Conservation (phyloP, 2,329 filamentous ascomycete genomes). For the Penicillium sp. region DNA sequence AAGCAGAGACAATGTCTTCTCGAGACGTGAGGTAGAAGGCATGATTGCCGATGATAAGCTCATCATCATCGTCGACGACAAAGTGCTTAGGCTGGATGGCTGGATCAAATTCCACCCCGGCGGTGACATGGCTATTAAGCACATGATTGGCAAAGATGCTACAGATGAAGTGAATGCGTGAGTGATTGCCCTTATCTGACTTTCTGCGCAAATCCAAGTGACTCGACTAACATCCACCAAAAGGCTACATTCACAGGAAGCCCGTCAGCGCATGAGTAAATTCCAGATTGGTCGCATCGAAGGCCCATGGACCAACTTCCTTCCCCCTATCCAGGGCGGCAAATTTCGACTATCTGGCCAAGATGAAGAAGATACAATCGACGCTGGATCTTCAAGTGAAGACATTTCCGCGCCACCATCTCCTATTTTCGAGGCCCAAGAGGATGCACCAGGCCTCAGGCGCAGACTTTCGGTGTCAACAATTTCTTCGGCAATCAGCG, state of each 20-base stretch:
- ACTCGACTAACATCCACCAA: conserved; percentile 40
- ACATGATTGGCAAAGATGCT: conserved; percentile 90
- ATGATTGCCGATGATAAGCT: conserved; percentile 77
- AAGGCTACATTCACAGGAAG: conserved; percentile 76
- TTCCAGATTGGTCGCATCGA: conserved; percentile 81
- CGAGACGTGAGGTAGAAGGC: conserved; percentile 63
- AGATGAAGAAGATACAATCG: conserved; percentile 30
- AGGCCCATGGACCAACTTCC: conserved; percentile 79
- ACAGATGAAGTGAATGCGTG: conserved; percentile 90
- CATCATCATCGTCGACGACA: conserved; percentile 76
- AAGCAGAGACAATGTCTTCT: conserved; percentile 20
- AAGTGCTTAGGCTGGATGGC: conserved; percentile 80
- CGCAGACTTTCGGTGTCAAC: conserved; percentile 33
- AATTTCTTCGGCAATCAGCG: conserved; percentile 25
- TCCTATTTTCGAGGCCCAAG: conserved; percentile 56
- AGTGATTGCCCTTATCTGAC: conserved; percentile 34
- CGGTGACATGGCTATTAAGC: conserved; percentile 81
- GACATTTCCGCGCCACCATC: conserved; percentile 57
- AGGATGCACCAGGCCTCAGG: conserved; percentile 36
- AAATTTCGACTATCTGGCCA: conserved; percentile 60
- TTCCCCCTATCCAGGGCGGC: conserved; percentile 87
- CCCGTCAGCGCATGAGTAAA: conserved; percentile 70
- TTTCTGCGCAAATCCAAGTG: not conserved
- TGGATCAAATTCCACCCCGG: conserved; percentile 91
- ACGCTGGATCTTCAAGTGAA: conserved; percentile 46